Evolutionary conservation across 169 alveolate genomes (phyloP).

Genomic region (Babesia bigemina): DNA sequence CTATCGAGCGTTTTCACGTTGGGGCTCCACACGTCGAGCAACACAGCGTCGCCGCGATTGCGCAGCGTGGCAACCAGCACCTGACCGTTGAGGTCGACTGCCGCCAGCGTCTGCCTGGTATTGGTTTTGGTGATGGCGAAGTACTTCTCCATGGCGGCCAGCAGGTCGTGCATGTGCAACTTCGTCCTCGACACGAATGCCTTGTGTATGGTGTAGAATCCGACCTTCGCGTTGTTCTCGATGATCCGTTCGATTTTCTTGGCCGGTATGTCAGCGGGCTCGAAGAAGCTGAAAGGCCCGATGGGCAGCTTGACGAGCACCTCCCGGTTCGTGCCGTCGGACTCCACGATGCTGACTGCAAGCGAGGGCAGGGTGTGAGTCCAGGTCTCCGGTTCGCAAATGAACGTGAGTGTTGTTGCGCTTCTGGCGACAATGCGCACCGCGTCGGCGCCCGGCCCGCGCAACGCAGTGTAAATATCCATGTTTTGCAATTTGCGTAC

Average conservation of each 20-base stretch:
- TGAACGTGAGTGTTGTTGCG: slow-evolving; percentile 5
- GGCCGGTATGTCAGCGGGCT: slow-evolving; percentile 30
- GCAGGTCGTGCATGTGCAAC: slow-evolving; percentile 7
- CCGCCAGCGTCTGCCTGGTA: slow-evolving; percentile 33
- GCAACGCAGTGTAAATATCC: slow-evolving; percentile 1
- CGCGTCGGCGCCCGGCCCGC: neutral
- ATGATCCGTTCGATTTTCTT: slow-evolving; percentile 13
- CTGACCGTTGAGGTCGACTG: slow-evolving; percentile 6
- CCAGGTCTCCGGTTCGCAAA: slow-evolving; percentile 15
- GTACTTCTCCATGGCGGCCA: slow-evolving; percentile 12
- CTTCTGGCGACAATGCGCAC: neutral
- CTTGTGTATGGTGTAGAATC: slow-evolving; percentile 21
- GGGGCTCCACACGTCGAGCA: slow-evolving; percentile 25
- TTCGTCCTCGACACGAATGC: neutral
- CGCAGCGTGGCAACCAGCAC: slow-evolving; percentile 26
- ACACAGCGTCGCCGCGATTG: neutral
- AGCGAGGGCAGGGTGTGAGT: slow-evolving; percentile 24
- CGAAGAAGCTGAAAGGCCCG: slow-evolving; percentile 35
- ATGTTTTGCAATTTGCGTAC: slow-evolving; percentile 7
- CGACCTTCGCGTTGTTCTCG: slow-evolving; percentile 6
- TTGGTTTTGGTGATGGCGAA: slow-evolving; percentile 21
- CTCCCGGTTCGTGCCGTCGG: slow-evolving; percentile 47
- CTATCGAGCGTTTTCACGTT: slow-evolving; percentile 17
- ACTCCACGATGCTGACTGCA: slow-evolving; percentile 25
- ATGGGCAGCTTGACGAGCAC: slow-evolving; percentile 39